Evolutionary conservation across 768 basidiomycete genomes (phyloP).

Genomic region (Auricularia sp.): DNA sequence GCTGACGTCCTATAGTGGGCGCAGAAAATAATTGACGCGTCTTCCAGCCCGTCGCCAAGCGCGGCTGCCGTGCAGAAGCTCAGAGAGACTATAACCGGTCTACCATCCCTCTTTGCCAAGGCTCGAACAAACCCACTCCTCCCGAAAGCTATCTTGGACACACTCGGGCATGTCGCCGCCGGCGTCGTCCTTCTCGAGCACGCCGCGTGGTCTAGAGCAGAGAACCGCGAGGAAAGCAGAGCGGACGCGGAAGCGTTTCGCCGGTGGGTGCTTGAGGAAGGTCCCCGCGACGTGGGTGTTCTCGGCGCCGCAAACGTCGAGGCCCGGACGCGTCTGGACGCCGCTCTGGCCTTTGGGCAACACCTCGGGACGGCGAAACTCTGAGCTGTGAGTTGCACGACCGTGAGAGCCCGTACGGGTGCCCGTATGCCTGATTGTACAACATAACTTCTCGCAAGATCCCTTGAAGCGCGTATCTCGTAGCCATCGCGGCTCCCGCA

Average conservation of each 20-base stretch:
- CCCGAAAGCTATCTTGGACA: slow-evolving; percentile 47
- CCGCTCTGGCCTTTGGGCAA: too few relatives aligned
- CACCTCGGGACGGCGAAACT: too few relatives aligned
- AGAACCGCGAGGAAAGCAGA: slow-evolving; percentile 16
- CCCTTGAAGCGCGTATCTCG: too few relatives aligned
- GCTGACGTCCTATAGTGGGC: slow-evolving; percentile 39
- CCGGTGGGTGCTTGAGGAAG: slow-evolving; percentile 38
- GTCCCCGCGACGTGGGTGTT: not conserved
- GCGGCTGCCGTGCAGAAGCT: slow-evolving; percentile 19
- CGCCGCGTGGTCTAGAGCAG: slow-evolving; percentile 44
- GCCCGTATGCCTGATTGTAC: too few relatives aligned
- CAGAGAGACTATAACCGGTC: slow-evolving; percentile 28
- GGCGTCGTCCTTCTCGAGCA: slow-evolving; percentile 57
- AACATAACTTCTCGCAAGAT: too few relatives aligned
- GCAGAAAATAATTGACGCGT: slow-evolving; percentile 29
- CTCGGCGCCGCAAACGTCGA: not conserved
- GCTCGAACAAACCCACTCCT: slow-evolving; percentile 36
- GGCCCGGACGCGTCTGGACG: not conserved
- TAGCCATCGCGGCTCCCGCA: too few relatives aligned
- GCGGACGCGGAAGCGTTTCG: slow-evolving; percentile 43
- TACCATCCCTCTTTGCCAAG: slow-evolving; percentile 31
- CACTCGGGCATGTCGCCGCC: slow-evolving; percentile 47
- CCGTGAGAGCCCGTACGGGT: too few relatives aligned
- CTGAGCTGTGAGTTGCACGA: too few relatives aligned
- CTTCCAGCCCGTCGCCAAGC: slow-evolving; percentile 21